Evolutionary conservation across 805 yeast genomes (phyloP).

Genomic region (Teunomyces tritomae): DNA sequence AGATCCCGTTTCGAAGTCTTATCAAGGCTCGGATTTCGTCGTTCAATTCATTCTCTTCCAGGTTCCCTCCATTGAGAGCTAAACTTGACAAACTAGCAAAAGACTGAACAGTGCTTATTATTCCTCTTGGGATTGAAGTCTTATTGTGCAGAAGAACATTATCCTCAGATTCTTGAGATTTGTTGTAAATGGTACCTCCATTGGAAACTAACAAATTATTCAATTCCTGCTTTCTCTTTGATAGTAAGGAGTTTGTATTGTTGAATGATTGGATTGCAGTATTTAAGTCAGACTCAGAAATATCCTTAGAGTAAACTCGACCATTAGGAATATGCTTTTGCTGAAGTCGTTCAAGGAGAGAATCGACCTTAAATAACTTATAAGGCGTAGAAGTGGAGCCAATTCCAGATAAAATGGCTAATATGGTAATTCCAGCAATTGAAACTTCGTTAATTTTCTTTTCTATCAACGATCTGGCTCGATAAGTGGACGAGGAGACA

Average conservation of each 20-base stretch:
- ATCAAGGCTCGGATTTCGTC: constrained; percentile 39
- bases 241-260: constrained; percentile 35
- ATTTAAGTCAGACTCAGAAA: constrained; percentile 33
- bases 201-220: constrained; percentile 13
- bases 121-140: constrained; percentile 23
- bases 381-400: constrained; percentile 50
- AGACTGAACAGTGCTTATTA: constrained; percentile 40
- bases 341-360: constrained; percentile 1
- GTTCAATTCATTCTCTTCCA: constrained; percentile 32
- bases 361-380: constrained; percentile 16
- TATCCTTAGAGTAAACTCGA: constrained; percentile 9
- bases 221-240: constrained; percentile 33
- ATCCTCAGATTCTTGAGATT: constrained; percentile 11
- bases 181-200: constrained; percentile 28
- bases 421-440: constrained; percentile 48
- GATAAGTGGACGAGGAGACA: constrained; percentile 10
- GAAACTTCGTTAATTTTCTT: constrained; percentile 45
- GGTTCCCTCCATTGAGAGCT: constrained; percentile 10
- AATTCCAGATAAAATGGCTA: constrained; percentile 50
- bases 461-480: constrained; percentile 31
- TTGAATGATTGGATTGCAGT: constrained; percentile 37
- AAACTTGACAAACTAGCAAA: constrained; percentile 33
- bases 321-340: constrained; percentile 2
- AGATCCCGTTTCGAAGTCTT: constrained; percentile 27
- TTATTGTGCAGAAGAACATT: constrained; percentile 8